phyloP scores from a whole-genome alignment of 2,329 filamentous ascomycete genomes.

The Stenocarpella maydis region DNA sequence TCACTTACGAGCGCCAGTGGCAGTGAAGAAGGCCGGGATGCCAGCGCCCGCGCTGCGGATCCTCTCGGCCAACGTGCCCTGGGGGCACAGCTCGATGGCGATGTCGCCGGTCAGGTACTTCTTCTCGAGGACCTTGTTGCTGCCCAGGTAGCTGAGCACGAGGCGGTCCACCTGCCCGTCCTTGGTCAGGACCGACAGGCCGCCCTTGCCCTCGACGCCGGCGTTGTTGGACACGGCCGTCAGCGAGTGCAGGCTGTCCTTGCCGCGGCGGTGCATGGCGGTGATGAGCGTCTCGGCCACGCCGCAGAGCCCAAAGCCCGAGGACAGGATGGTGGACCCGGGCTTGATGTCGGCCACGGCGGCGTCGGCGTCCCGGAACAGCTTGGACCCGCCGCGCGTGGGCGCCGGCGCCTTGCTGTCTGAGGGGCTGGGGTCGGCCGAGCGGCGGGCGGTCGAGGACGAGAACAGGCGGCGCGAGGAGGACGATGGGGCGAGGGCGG shows the following conservation, averaged over 20 bases:
- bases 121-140: conserved; percentile 78
- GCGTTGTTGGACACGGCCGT: conserved; percentile 86
- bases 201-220: conserved; percentile 72
- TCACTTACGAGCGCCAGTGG: conserved; percentile 71
- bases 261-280: conserved; percentile 63
- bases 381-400: conserved; percentile 52
- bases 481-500: neutral
- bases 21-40: conserved; percentile 83
- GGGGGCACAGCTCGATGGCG: conserved; percentile 78
- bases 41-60: conserved; percentile 77
- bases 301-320: conserved; percentile 84
- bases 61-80: conserved; percentile 77
- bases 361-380: conserved; percentile 66
- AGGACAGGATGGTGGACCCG: conserved; percentile 75
- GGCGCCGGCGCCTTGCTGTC: conserved; percentile 24
- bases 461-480: conserved; percentile 27
- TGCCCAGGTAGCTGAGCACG: conserved; percentile 78
- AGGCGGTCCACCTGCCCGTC: conserved; percentile 76
- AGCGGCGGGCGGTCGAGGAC: conserved; percentile 6
- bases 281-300: conserved; percentile 55
- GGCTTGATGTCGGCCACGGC: conserved; percentile 76
- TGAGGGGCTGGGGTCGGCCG: neutral
- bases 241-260: conserved; percentile 69
- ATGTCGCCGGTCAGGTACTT: conserved; percentile 79
- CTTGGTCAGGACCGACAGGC: conserved; percentile 72